Percentiles rank a stretch among this genome's conserved stretches.
Conservation (phyloP, 1,284 basidiomycete species). For the Cutaneotrichosporon sp. region DNA sequence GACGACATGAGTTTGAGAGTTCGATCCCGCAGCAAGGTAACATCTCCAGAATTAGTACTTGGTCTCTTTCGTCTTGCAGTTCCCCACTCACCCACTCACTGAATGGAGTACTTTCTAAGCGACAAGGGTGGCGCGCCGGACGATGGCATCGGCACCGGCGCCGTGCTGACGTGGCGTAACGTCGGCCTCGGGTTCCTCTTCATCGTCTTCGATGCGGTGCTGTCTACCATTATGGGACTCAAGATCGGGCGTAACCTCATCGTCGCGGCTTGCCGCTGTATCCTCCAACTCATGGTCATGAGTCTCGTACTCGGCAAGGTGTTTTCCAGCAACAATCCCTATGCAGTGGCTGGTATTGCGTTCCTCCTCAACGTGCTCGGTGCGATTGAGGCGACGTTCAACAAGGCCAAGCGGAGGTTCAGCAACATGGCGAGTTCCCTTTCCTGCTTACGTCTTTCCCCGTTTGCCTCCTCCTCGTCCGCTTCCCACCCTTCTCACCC, state of each 20-base stretch:
- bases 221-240: conserved; percentile 66
- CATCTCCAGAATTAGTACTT: not conserved
- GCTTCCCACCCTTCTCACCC: too few relatives aligned
- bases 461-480: too few relatives aligned
- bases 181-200: conserved; percentile 72
- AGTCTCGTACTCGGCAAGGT: conserved; percentile 68
- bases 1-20: not conserved
- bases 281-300: conserved; percentile 71
- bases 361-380: conserved; percentile 71
- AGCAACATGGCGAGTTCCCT: conserved; percentile 63
- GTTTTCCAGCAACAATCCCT: conserved; percentile 70
- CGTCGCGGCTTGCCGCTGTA: conserved; percentile 68
- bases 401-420: conserved; percentile 73
- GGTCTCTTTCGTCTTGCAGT: not conserved
- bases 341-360: conserved; percentile 71
- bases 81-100: not conserved
- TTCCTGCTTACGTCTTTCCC: not conserved
- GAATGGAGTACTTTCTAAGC: conserved; percentile 1
- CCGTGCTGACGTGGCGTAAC: conserved; percentile 62
- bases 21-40: not conserved
- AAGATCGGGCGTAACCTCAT: conserved; percentile 68
- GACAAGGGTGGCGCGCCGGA: conserved; percentile 1
- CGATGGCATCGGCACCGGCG: conserved; percentile 29
- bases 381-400: conserved; percentile 60
- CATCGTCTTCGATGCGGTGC: conserved; percentile 57